A percentile compares a stretch with the other conserved stretches of the same genome.
Conservation (phyloP, 805 yeast species). For the Yarrowia sp. region DNA sequence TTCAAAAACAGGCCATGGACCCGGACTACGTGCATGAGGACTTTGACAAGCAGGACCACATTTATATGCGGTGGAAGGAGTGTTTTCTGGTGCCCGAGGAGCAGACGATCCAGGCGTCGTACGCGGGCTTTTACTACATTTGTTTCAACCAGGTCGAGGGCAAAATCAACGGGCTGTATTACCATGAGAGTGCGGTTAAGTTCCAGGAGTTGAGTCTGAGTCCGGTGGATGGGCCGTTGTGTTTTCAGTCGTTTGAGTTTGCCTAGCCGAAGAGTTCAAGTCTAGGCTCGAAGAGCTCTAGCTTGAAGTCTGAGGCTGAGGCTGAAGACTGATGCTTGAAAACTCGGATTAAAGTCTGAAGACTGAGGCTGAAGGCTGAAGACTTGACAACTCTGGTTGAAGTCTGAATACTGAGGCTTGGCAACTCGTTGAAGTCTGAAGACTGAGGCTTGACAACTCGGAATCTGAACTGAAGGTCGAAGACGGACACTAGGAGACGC, state of each 20-base stretch:
- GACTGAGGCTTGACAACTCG: too few relatives aligned
- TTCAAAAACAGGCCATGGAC: slow-evolving; percentile 32
- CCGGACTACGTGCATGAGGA: slow-evolving; percentile 35
- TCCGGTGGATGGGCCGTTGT: slow-evolving; percentile 51
- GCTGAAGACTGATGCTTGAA: too few relatives aligned
- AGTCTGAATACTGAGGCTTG: too few relatives aligned
- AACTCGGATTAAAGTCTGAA: too few relatives aligned
- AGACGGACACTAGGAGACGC: too few relatives aligned
- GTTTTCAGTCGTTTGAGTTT: slow-evolving; percentile 39
- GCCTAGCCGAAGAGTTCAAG: slow-evolving; percentile 26
- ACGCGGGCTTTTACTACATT: slow-evolving; percentile 88
- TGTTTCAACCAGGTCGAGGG: slow-evolving; percentile 78
- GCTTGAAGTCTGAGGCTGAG: too few relatives aligned
- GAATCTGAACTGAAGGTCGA: too few relatives aligned
- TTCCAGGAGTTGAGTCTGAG: slow-evolving; percentile 71
- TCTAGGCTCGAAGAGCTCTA: too few relatives aligned
- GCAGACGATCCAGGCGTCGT: slow-evolving; percentile 69
- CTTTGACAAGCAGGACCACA: slow-evolving; percentile 44
- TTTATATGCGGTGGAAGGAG: slow-evolving; percentile 96
- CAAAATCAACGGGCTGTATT: slow-evolving; percentile 73
- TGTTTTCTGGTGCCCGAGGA: slow-evolving; percentile 77
- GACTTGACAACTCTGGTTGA: too few relatives aligned
- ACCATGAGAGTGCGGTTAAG: slow-evolving; percentile 72
- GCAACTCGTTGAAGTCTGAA: too few relatives aligned
- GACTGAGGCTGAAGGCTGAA: too few relatives aligned